These are phyloP conservation scores for Alternaria conjuncta DNA, from an alignment of 2,329 filamentous ascomycete species.

Conservation along the genomic window DNA sequence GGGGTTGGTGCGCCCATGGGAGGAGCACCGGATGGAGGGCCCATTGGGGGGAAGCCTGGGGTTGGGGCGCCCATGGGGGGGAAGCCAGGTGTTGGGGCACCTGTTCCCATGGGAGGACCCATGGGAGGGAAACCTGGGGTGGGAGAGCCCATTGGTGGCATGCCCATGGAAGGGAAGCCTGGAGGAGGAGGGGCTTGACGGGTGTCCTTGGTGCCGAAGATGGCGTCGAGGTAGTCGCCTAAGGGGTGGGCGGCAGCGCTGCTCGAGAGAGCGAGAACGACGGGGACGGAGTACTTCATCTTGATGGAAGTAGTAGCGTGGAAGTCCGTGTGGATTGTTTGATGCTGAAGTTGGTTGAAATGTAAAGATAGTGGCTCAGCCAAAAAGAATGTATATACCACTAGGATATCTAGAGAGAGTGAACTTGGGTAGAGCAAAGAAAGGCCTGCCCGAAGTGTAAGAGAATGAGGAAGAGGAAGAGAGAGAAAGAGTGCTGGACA, in stretches of 20 bases:
- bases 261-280: constrained; percentile 32
- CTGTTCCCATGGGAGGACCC: not conserved
- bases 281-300: constrained; percentile 30
- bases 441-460: not conserved
- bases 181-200: constrained; percentile 8
- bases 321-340: not conserved
- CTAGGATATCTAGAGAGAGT: constrained; percentile 17
- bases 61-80: not conserved
- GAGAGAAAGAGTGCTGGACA: constrained; percentile 14
- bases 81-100: constrained; percentile 2
- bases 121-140: not conserved
- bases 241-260: constrained; percentile 26
- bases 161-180: not conserved
- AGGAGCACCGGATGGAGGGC: not conserved
- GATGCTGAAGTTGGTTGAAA: not conserved
- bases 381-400: constrained; percentile 20
- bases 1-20: not conserved
- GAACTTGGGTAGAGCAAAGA: not conserved
- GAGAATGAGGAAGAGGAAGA: constrained; percentile 1
- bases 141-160: not conserved
- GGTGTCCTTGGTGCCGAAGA: constrained; percentile 19
- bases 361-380: constrained; percentile 17
- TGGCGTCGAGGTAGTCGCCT: constrained; percentile 14
- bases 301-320: not conserved
- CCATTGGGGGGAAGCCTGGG: not conserved